These are phyloP conservation scores for Picocystis sp. DNA, from an alignment of 163 green algal species.

Conservation along the genomic window DNA sequence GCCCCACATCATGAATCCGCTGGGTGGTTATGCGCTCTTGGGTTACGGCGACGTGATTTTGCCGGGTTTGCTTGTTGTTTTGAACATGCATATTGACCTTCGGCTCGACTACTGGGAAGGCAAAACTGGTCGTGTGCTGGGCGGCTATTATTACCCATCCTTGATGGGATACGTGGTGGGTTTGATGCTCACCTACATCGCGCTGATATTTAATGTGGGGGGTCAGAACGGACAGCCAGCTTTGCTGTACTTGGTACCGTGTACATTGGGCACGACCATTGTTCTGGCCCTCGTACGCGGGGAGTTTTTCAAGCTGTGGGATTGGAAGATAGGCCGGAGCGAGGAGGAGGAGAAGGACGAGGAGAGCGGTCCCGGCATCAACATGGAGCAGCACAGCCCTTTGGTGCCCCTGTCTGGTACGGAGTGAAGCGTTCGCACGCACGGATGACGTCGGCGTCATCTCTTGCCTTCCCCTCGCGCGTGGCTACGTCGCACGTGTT, in stretches of 20 bases:
- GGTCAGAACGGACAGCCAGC: constrained; percentile 54
- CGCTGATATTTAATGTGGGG: constrained; percentile 37
- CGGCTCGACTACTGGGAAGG: constrained; percentile 3
- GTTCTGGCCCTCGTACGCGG: constrained; percentile 17
- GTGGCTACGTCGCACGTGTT: no score
- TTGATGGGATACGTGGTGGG: constrained; percentile 54
- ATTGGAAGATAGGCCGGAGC: constrained; percentile 10
- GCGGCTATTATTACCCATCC: constrained; percentile 40
- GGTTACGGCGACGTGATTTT: constrained; percentile 82
- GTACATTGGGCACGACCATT: constrained; percentile 37
- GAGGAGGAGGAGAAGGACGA: no score
- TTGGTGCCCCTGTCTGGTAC: no score
- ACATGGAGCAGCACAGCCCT: no score
- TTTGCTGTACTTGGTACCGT: constrained; percentile 73
- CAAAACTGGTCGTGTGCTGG: no score
- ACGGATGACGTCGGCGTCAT: no score
- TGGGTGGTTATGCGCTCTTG: constrained; percentile 45
- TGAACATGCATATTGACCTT: constrained; percentile 35
- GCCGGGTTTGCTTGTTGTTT: constrained; percentile 66
- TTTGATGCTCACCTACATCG: constrained; percentile 57
- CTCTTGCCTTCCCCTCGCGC: no score
- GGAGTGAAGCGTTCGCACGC: no score
- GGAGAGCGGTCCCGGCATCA: no score
- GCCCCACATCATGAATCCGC: constrained; percentile 28
- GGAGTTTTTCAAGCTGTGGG: constrained; percentile 36